Base-by-base conservation (phyloP, 2,329 filamentous ascomycete genomes). In the Pleomassaria siparia region DNA sequence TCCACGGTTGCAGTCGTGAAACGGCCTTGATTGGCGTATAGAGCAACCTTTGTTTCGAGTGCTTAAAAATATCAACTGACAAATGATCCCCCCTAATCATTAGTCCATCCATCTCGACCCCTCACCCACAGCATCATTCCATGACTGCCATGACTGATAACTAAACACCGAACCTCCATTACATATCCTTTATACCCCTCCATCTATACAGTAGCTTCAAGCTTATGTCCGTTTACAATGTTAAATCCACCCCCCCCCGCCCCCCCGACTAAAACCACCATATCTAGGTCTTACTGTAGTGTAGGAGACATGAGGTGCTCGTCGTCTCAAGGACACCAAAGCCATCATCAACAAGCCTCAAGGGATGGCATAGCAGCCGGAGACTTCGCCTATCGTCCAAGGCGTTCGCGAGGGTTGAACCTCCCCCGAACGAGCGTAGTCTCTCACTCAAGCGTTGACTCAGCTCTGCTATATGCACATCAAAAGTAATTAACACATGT, bases 61-160 rank as follows among this genome's bases (percentile, higher is more conserved):
- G 46, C 46, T 48, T 35, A 47, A 47, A 25, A 47, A 47, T 41
- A 39, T 21, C 37, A 21, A 26, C 45, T 47, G 45, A 47, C 45
- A 47, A 47, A 47, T 47, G 37, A n/a, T 13, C 39, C 35, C 22
- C 13, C 13, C 9, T 15, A 21, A 21, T 13, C 16, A 18, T 10
- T 37, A 18, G 11, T n/a, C 42, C 42, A 25, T 26, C 37, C 29
- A 32, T 30, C 20, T 4, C 18, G 18, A 28, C 5, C 4, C 4
- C 21, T 18, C 26, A 15, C 20, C 20, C 42, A 22, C 28, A 37
- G 28, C 42, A 32, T 37, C 28, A n/a, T n/a, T n/a, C n/a, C n/a
- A n/a, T n/a, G 28, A 26, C 15, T 26, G 30, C 18, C 28, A 44
- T 43, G 41, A 43, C 41, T 35, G 41, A 43, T 44, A 29, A 26